phyloP scores from a whole-genome alignment of 768 basidiomycete species.

The Boletus sp. region DNA sequence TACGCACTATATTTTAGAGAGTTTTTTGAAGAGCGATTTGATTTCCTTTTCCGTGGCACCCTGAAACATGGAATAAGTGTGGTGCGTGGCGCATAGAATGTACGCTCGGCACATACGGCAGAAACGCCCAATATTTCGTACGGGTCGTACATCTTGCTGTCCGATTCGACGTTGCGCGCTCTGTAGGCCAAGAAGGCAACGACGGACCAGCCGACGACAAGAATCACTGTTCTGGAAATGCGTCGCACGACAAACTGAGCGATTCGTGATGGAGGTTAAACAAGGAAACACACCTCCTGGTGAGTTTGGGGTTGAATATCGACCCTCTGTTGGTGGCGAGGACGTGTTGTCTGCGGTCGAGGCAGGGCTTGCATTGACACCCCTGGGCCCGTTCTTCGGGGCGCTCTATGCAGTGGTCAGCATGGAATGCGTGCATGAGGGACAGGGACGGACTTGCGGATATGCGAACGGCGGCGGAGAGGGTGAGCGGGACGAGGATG shows the following conservation, averaged over 20 bases:
- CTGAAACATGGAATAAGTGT: constrained; percentile 34
- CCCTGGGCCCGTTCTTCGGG: constrained; percentile 36
- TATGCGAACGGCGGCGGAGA: constrained; percentile 42
- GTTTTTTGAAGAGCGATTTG: constrained; percentile 91
- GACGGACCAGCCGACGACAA: constrained; percentile 70
- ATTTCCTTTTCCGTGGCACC: constrained; percentile 82
- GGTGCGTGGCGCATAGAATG: background rate
- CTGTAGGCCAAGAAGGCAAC: constrained; percentile 69
- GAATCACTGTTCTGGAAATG: constrained; percentile 50
- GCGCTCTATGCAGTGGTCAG: constrained; percentile 31
- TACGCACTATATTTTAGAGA: constrained; percentile 81
- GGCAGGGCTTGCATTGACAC: constrained; percentile 64
- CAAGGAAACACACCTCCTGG: constrained; percentile 44
- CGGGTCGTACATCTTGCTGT: constrained; percentile 83
- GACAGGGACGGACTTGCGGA: constrained; percentile 42
- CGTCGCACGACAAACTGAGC: too few relatives aligned
- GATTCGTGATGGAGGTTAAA: too few relatives aligned
- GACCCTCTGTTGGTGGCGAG: constrained; percentile 45
- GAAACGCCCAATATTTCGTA: constrained; percentile 88
- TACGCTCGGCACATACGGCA: constrained; percentile 34
- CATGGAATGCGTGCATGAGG: background rate
- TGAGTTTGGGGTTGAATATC: constrained; percentile 46
- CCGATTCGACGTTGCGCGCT: constrained; percentile 51
- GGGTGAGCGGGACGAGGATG: constrained; percentile 74
- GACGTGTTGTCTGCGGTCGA: constrained; percentile 50